Conservation (phyloP, 345 rosid species). For the rapeseed (Brassica napus) region Da-Ae NC_063449.1:34730501-34731000, state of each 20-base stretch:
- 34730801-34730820: background rate
- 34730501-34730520: background rate
- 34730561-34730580: conserved; percentile 8
- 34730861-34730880: conserved; percentile 6
- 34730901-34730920: conserved; percentile 80
- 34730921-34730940: conserved; percentile 68
- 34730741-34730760: conserved; percentile 72
- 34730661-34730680: background rate
- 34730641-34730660: background rate
- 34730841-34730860: background rate
- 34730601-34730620: background rate
- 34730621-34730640: background rate
- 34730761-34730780: conserved; percentile 65
- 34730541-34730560: background rate
- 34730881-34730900: conserved; percentile 77
- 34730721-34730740: conserved; percentile 69
- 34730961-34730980: conserved; percentile 86
- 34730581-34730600: conserved; percentile 1
- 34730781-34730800: background rate
- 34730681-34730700: background rate
- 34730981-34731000: conserved; percentile 65
- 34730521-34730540: background rate
- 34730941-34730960: conserved; percentile 86
- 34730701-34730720: conserved; percentile 21
- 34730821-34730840: background rate